Conservation (phyloP, 2,329 filamentous ascomycete species). For the Capronia americana region DNA sequence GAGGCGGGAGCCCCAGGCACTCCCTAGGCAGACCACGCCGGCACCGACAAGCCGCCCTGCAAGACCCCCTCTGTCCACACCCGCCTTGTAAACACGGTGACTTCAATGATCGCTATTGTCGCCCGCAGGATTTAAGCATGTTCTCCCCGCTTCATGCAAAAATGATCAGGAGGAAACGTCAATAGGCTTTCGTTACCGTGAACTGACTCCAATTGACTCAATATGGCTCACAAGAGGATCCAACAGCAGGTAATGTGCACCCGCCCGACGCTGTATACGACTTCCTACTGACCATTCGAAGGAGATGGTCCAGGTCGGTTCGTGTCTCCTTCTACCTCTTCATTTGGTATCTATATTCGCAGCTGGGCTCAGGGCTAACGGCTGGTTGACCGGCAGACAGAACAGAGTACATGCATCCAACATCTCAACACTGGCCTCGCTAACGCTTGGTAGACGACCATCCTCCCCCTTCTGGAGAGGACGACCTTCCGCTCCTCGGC, state of each 20-base stretch:
- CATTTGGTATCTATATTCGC: not conserved
- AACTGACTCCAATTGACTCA: conserved; percentile 16
- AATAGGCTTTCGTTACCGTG: conserved; percentile 17
- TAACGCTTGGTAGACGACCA: conserved; percentile 63
- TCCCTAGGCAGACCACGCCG: not conserved
- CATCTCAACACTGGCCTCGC: conserved; percentile 26
- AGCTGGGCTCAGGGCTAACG: conserved; percentile 23
- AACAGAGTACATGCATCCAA: conserved; percentile 46
- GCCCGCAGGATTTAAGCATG: conserved; percentile 25
- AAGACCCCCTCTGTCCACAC: not conserved
- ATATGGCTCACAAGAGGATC: conserved; percentile 68
- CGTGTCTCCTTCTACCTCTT: conserved; percentile 54
- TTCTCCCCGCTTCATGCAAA: conserved; percentile 36
- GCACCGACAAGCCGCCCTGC: not conserved
- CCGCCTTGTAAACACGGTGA: conserved; percentile 15
- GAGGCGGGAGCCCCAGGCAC: not conserved
- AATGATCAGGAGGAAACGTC: conserved; percentile 31
- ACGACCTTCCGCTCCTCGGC: conserved; percentile 61
- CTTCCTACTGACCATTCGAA: conserved; percentile 50
- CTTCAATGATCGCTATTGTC: not conserved
- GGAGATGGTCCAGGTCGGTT: conserved; percentile 99
- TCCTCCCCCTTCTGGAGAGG: conserved; percentile 87
- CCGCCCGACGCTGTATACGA: conserved; percentile 4
- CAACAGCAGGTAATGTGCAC: conserved; percentile 68
- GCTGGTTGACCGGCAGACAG: conserved; percentile 42